These are phyloP conservation scores for Eucalyptus cloeziana DNA, from an alignment of 345 rosid genomes.

Conservation along the genomic window DNA sequence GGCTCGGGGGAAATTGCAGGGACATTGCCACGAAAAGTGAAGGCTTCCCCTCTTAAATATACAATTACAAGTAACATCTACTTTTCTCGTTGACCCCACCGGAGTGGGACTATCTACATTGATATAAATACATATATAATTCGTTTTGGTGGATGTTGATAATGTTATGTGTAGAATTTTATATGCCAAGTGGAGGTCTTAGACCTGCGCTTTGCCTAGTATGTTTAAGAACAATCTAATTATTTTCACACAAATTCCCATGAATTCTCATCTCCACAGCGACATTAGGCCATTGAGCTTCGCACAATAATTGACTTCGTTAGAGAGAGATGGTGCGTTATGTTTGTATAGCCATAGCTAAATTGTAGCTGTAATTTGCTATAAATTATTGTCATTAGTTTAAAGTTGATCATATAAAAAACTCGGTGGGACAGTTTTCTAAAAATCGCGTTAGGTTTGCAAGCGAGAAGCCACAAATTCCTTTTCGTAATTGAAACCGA, in stretches of 20 bases:
- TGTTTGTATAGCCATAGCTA: not conserved
- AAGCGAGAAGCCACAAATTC: not conserved
- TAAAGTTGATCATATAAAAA: not conserved
- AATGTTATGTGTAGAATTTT: not conserved
- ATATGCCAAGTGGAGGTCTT: not conserved
- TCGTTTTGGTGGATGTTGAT: not conserved
- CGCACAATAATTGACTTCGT: not conserved
- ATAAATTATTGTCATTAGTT: not conserved
- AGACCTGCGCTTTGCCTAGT: not conserved
- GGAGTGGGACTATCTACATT: not conserved
- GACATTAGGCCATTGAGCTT: not conserved
- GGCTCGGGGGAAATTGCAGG: not conserved
- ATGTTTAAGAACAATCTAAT: not conserved
- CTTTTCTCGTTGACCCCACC: not conserved
- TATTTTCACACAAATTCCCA: not conserved
- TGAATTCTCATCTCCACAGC: not conserved
- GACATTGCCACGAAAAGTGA: not conserved
- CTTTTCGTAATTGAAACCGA: not conserved
- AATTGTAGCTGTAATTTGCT: not conserved
- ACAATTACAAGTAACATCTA: not conserved
- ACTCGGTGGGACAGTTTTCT: not conserved
- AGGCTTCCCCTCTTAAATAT: not conserved
- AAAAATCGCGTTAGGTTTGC: not conserved
- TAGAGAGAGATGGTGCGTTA: not conserved
- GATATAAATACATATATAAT: not conserved